Evolutionary conservation across 306 rosid genomes (phyloP), one percentile per base, ranked within the genome.

Genomic region (Prinsepia uniflora): DNA sequence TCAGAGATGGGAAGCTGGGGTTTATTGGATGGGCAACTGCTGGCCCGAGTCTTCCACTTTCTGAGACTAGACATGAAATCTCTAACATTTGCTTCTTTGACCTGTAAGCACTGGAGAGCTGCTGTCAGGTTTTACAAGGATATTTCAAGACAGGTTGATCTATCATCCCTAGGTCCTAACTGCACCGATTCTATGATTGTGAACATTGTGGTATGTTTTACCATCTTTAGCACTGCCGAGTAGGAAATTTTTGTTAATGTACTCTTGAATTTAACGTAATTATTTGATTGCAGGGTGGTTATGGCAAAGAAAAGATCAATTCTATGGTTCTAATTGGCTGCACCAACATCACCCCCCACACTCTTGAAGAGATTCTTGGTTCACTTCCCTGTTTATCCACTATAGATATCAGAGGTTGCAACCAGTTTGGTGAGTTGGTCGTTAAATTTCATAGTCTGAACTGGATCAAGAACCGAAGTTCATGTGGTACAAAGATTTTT

Each of bases 21-120:
- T 63, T 67, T 84, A 75, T 85, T 95, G 80, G 83, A 87, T 77
- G 97, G 95, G 60, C 84, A 68, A 67, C 70, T 90, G 70, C 78
- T 95, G 73, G 97, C 93, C 4, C 83, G 88, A 24, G 76, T 95
- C 41, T 91, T 95, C 81, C 97, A 95, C 77, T 83, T 76, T 85
- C 50, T 95, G 82, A 86, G 92, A 79, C 81, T 86, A 36, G 96
- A 95, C 81, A 75, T 89, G 70, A 87, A 84, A 82, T 86, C 99
- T 74, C 91, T 91, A 78, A 68, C 73, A 58, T 78, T 83, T 64
- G 96, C 97, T 71, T 86, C 99, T 58, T 46, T 80, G 79, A 91
- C 97, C 69, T 95, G 99, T 83, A 87, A 86, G 83, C 97, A 81
- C 74, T 95, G 99, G 99, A 88, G 84, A 80, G 78, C 96, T 78